Percentiles rank a stretch among this genome's conserved stretches.
Evolutionary conservation across 1,139 yeast genomes (phyloP).

Genomic region (Yamadazyma epiphylla): DNA sequence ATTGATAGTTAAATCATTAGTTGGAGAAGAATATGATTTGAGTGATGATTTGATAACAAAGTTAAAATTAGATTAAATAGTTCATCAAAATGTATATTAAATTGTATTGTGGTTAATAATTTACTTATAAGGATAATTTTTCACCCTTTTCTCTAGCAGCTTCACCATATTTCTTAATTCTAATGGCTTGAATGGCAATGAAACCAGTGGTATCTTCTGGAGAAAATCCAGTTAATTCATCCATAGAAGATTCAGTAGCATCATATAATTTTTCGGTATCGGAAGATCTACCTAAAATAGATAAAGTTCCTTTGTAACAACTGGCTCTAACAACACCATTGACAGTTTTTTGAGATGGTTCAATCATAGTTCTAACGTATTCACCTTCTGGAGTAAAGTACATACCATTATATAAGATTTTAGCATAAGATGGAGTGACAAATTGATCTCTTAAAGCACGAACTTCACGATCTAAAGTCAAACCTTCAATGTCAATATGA

Average conservation of each 20-base stretch:
- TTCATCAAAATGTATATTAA: not conserved
- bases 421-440: conserved; percentile 90
- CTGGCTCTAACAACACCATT: conserved; percentile 95
- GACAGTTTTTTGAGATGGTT: conserved; percentile 90
- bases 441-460: conserved; percentile 95
- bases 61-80: conserved; percentile 3
- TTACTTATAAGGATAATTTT: conserved; percentile 28
- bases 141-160: conserved; percentile 78
- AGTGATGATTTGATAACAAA: conserved; percentile 4
- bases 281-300: conserved; percentile 89
- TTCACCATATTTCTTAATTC: conserved; percentile 97
- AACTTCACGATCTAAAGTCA: conserved; percentile 95
- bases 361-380: conserved; percentile 87
- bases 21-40: conserved; percentile 34
- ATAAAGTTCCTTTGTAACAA: conserved; percentile 85
- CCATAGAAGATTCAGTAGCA: conserved; percentile 98
- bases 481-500: conserved; percentile 95
- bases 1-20: conserved; percentile 28
- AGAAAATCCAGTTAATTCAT: conserved; percentile 95
- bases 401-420: conserved; percentile 91
- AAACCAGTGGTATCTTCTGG: conserved; percentile 97
- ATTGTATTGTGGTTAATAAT: conserved; percentile 1
- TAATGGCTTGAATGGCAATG: conserved; percentile 95
- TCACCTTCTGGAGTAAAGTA: conserved; percentile 98
- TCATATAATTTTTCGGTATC: conserved; percentile 94